phyloP scores from a whole-genome alignment of 202 grass and related monocot genomes.

The Setaria viridis region DNA sequence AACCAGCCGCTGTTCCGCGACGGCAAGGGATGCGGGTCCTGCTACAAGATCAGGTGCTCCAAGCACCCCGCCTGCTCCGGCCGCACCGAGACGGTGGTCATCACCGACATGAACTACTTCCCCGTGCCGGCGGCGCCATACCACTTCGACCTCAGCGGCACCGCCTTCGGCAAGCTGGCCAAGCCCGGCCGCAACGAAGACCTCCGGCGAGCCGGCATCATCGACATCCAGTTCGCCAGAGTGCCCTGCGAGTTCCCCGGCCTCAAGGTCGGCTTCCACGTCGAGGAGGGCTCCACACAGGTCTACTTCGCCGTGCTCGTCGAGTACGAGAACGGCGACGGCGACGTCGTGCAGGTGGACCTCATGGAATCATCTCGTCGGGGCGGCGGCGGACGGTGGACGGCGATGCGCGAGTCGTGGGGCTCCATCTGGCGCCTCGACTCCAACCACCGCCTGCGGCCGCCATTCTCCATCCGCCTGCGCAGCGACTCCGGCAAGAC shows the following conservation, averaged over 20 bases:
- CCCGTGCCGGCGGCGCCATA: constrained; percentile 42
- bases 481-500: constrained; percentile 55
- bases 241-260: constrained; percentile 60
- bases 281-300: constrained; percentile 53
- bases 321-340: constrained; percentile 62
- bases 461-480: constrained; percentile 75
- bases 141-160: constrained; percentile 84
- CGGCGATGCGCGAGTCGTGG: constrained; percentile 61
- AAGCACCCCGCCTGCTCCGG: constrained; percentile 64
- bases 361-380: constrained; percentile 28
- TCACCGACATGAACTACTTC: constrained; percentile 71
- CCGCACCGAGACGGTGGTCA: constrained; percentile 54
- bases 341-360: constrained; percentile 59
- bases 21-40: constrained; percentile 62
- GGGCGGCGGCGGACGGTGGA: constrained; percentile 18
- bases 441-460: constrained; percentile 45
- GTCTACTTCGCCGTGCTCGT: constrained; percentile 72
- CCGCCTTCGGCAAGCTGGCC: constrained; percentile 67
- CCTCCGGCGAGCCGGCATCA: constrained; percentile 61
- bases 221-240: constrained; percentile 62
- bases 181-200: constrained; percentile 57
- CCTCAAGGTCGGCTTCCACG: constrained; percentile 53
- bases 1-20: constrained; percentile 59
- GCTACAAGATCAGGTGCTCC: constrained; percentile 67
- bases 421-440: constrained; percentile 69